These are phyloP conservation scores for Solanum appendiculatum DNA, from an alignment of 257 asterid species.

Conservation along the genomic window DNA sequence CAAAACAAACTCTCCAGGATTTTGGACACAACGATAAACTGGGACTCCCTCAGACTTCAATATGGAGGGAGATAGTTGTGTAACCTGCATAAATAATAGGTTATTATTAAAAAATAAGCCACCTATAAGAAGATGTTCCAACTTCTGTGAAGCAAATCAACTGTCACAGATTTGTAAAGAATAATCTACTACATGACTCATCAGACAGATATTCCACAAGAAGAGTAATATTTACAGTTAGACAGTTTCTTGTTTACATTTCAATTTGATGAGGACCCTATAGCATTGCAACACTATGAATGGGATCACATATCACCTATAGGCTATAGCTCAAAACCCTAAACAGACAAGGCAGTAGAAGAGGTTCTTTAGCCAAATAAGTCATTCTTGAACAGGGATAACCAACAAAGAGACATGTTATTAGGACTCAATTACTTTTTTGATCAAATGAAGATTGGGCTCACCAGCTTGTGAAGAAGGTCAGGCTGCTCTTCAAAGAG, in stretches of 20 bases:
- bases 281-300: background rate
- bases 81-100: constrained; percentile 46
- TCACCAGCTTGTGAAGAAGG: constrained; percentile 95
- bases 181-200: background rate
- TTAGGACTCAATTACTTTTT: background rate
- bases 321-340: background rate
- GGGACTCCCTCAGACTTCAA: constrained; percentile 79
- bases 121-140: background rate
- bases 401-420: background rate
- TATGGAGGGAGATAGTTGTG: constrained; percentile 90
- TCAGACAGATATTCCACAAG: background rate
- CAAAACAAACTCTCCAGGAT: constrained; percentile 88
- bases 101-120: background rate
- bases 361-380: background rate
- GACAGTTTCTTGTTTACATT: background rate
- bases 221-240: background rate
- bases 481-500: constrained; percentile 97
- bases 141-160: background rate
- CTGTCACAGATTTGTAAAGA: background rate
- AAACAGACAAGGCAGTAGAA: background rate
- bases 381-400: background rate
- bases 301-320: background rate
- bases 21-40: constrained; percentile 87
- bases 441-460: background rate
- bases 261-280: background rate